Base-by-base conservation (phyloP, 768 basidiomycete species). In the Epithele typhae region DNA sequence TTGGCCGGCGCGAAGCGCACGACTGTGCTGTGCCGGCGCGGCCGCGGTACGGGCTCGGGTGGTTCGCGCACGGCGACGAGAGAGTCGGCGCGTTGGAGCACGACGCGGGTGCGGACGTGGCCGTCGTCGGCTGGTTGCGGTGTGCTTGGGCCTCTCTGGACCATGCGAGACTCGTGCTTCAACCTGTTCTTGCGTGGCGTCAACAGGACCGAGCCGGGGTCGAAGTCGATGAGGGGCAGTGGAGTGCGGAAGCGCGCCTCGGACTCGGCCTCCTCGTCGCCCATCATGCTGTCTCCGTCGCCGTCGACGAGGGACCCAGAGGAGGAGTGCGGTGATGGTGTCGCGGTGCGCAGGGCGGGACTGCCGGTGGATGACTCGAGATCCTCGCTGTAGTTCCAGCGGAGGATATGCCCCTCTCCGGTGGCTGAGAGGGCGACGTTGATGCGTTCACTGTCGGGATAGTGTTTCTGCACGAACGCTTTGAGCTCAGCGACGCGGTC, bases 181-280 rank as follows among this genome's bases (percentile, higher is more conserved):
- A n/a, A n/a, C n/a, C n/a, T 25, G 35, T 30, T 37, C 44, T 48
- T 55, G 19, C 38, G 35, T 12, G 54, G 54, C 5, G 54, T 55
- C 9, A 48, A 40, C 9, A 48, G 37, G 21, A 55, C 54, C 5
- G 54, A 51, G 10, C 54, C 54, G 6, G 54, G 54, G 25, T 51
- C 32, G 46, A 42, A 55, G 2, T 44, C 42, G 8, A 19, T 25
- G 19, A 38, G 25, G 11, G 33, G 37, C 12, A 24, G 41, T 14
- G 53, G 54, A 23, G 54, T 55, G 21, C 19, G 35, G 1, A 40
- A 23, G 19, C 53, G 54, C 7, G 27, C 27, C 27, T 30, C 27
- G 27, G 8, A 7, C 27, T 30, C 27, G 27, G 27, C 27, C 27
- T 30, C 27, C 5, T 48, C 46, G 45, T 46, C 52, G 34, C 45